Percentiles rank a stretch among this genome's conserved stretches.
Conservation (phyloP, 2,329 filamentous ascomycete species). For the Cercospora sesami region DNA sequence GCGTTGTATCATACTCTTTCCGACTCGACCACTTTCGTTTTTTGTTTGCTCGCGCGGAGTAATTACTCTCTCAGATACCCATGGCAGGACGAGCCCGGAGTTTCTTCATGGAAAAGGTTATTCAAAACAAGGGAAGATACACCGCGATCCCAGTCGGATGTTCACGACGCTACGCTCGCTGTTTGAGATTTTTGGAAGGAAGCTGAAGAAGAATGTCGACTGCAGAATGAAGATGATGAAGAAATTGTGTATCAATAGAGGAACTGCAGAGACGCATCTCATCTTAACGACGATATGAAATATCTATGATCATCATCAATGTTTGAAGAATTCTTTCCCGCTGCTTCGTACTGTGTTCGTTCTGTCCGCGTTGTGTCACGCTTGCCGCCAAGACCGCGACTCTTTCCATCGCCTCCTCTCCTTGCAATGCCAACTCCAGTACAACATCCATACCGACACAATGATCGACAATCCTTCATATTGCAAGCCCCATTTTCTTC, state of each 20-base stretch:
- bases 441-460: neutral
- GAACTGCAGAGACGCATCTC: neutral
- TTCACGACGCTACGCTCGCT: slow-evolving; percentile 2
- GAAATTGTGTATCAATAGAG: neutral
- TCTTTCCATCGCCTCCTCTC: neutral
- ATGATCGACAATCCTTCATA: neutral
- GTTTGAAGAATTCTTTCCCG: neutral
- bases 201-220: neutral
- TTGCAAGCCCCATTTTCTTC: neutral
- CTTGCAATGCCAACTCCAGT: neutral
- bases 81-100: neutral
- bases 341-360: neutral
- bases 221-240: neutral
- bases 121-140: neutral
- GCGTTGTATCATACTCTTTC: neutral
- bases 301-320: neutral
- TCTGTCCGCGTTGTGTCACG: too few relatives aligned
- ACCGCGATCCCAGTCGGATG: slow-evolving; percentile 2
- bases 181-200: neutral
- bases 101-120: neutral
- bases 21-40: neutral
- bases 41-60: neutral
- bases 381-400: neutral
- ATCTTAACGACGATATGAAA: neutral
- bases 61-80: slow-evolving; percentile 1